These are phyloP conservation scores for Encephalitozoon intestinalis DNA, from an alignment of 371 early-diverging fungal species.

Conservation along the genomic window DNA sequence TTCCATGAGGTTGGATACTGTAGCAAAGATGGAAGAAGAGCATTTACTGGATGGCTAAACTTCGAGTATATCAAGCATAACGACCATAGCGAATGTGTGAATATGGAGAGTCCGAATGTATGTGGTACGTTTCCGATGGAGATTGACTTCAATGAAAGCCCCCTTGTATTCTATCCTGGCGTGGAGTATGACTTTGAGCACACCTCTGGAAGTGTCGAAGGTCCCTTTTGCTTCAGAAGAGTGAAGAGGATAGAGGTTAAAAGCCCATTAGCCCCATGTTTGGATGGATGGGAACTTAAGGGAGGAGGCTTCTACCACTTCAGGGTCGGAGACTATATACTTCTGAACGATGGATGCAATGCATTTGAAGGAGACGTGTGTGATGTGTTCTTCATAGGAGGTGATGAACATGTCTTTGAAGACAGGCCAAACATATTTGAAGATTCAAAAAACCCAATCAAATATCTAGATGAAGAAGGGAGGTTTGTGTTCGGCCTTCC, in stretches of 20 bases:
- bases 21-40: slow-evolving; percentile 41
- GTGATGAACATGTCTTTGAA: background rate
- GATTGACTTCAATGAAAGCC: background rate
- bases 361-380: background rate
- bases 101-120: background rate
- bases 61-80: background rate
- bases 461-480: slow-evolving; percentile 9
- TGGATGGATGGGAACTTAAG: slow-evolving; percentile 20
- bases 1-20: slow-evolving; percentile 59
- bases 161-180: background rate
- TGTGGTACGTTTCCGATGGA: slow-evolving; percentile 8
- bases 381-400: slow-evolving; percentile 23
- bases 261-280: background rate
- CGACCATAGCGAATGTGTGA: background rate
- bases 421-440: background rate
- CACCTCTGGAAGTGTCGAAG: background rate
- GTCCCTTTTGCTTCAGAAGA: slow-evolving; percentile 35
- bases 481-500: background rate
- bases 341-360: slow-evolving; percentile 52
- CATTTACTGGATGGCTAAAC: slow-evolving; percentile 61
- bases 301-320: slow-evolving; percentile 8
- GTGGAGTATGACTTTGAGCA: slow-evolving; percentile 16
- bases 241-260: background rate
- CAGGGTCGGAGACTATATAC: slow-evolving; percentile 31
- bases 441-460: background rate